Evolutionary conservation across 352 stramenopile genomes (phyloP).

Genomic region (Phytophthora fragariaefolia): DNA sequence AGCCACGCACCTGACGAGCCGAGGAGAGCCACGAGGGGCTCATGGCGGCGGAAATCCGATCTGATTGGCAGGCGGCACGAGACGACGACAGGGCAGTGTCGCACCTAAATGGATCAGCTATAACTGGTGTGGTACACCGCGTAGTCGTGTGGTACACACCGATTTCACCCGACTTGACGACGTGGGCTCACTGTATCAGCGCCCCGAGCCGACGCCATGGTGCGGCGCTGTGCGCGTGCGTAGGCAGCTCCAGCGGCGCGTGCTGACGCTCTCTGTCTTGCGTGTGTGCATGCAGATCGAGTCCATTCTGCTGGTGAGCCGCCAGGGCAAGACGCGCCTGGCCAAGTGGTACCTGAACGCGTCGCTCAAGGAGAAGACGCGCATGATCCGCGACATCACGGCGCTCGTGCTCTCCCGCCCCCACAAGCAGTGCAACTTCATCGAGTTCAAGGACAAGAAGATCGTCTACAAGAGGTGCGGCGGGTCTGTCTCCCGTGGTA

Average conservation of each 20-base stretch:
- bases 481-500: too few relatives aligned
- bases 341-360: conserved; percentile 91
- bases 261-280: not conserved
- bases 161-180: not conserved
- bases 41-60: conserved; percentile 11
- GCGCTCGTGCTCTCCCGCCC: conserved; percentile 86
- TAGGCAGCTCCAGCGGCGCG: not conserved
- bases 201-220: conserved; percentile 12
- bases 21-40: conserved; percentile 8
- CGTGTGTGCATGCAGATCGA: conserved; percentile 75
- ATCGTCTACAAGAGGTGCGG: conserved; percentile 98
- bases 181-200: not conserved
- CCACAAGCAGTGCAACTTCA: conserved; percentile 93
- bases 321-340: conserved; percentile 92
- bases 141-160: not conserved
- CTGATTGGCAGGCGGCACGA: conserved; percentile 34
- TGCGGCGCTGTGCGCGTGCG: conserved; percentile 5
- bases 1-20: conserved; percentile 14
- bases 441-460: conserved; percentile 98
- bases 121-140: too few relatives aligned
- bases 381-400: conserved; percentile 91
- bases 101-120: too few relatives aligned
- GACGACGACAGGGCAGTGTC: not conserved
- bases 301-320: conserved; percentile 88
- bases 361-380: conserved; percentile 84